Evolutionary conservation across 495 filamentous ascomycete genomes (phyloP), one percentile per base, ranked within the genome.

Genomic region (Wilcoxina mikolae): DNA sequence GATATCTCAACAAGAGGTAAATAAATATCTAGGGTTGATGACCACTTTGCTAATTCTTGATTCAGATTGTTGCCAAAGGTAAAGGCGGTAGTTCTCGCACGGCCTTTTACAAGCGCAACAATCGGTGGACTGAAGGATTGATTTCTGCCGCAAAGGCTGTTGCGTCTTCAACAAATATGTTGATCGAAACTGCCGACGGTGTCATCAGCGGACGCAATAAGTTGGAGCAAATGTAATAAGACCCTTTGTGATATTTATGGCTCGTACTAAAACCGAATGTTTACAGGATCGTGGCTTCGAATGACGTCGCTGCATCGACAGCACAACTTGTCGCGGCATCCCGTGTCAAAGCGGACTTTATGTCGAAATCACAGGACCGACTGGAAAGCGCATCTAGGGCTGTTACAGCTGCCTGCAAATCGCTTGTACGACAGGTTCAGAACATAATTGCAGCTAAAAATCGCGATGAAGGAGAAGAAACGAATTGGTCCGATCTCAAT

Each of bases 141-240:
- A 94, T 98, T 67, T 93, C 85, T 29, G 91, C 91, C 3, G 91
- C 91, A 48, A 96, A 96, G 71, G 91, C 91, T 1, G 93, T 98
- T 4, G 91, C 91, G 11, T 67, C 73, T 2, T 89, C 85, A 0
- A 98, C 93, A 41, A 95, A 95, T 72, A 91, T 79, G 29, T 75
- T 98, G 56, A 98, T 96, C 60, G 93, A 96, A 73, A 96, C 89
- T 18, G 91, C 91, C 3, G 91, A 98, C 63, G 91, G 91, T 45
- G 91, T 98, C 27, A 83, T 98, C 56, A 87, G 81, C 4, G 82
- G 81, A 54, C 82, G 89, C 56, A 95, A 94, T 72, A 88, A 81
- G 52, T 86, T 87, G 0, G 91, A 98, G 71, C 91, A 96, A 72
- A 79, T 98, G 62, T 65, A 60, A 49, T 44, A 12, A 18, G 12